A percentile compares a stretch with the other conserved stretches of the same genome.
These are phyloP conservation scores for Sclerotinia subarctica DNA, from an alignment of 2,329 filamentous ascomycete genomes.

Conservation along the genomic window DNA sequence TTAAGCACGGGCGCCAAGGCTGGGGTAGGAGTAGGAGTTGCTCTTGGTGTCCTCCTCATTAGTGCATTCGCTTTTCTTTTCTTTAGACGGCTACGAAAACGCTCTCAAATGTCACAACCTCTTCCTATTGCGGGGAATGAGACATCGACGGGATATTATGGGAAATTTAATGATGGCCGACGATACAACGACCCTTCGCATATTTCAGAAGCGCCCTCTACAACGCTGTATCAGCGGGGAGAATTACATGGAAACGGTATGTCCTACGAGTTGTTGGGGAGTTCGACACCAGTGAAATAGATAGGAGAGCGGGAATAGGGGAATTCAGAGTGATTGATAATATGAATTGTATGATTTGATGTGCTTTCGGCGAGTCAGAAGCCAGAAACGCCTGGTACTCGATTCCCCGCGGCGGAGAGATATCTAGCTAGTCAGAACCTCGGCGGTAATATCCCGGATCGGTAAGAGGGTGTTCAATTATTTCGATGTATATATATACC, in stretches of 20 bases:
- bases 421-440: neutral
- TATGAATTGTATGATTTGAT: neutral
- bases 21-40: neutral
- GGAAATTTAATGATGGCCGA: neutral
- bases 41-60: neutral
- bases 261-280: neutral
- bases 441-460: neutral
- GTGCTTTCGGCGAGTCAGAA: no score
- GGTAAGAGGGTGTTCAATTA: neutral
- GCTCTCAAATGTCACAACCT: neutral
- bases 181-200: neutral
- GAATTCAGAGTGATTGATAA: no score
- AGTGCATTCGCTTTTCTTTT: neutral
- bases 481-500: neutral
- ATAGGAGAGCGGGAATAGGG: neutral
- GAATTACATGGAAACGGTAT: slow-evolving; percentile 1
- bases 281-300: neutral
- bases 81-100: neutral
- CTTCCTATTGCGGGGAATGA: neutral
- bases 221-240: neutral
- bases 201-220: neutral
- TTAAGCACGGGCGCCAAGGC: neutral
- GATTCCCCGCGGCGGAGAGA: no score
- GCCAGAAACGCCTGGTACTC: fast-evolving
- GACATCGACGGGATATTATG: neutral